phyloP scores from a whole-genome alignment of 2,329 filamentous ascomycete species.

The Coleophoma cylindrospora region DNA sequence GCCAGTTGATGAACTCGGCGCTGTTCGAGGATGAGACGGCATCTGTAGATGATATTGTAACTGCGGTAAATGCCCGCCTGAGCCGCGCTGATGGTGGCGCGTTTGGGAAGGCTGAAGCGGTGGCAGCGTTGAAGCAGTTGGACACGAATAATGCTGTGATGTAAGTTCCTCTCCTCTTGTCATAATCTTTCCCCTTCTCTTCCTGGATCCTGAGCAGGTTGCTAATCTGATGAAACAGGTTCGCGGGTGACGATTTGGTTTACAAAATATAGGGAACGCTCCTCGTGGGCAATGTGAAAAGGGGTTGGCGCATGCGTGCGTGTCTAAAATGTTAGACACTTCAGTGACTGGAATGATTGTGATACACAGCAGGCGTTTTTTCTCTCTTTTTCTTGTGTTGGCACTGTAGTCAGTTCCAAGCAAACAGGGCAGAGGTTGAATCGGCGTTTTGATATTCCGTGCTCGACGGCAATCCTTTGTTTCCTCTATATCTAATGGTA shows the following conservation, averaged over 20 bases:
- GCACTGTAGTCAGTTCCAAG: too few species aligned
- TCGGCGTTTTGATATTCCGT: too few species aligned
- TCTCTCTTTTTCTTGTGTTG: too few species aligned
- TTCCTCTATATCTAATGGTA: too few species aligned
- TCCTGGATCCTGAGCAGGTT: not conserved
- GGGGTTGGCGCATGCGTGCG: too few species aligned
- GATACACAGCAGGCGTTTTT: too few species aligned
- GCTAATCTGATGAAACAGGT: conserved; percentile 33
- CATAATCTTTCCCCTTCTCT: not conserved
- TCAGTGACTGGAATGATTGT: too few species aligned
- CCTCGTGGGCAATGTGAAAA: too few species aligned
- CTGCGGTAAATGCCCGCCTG: conserved; percentile 72
- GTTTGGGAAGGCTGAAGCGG: conserved; percentile 69
- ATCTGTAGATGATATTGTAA: conserved; percentile 67
- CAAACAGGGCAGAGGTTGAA: too few species aligned
- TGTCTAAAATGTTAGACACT: too few species aligned
- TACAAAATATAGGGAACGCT: conserved; percentile 57
- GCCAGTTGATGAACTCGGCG: conserved; percentile 73
- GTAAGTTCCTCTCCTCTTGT: conserved; percentile 48
- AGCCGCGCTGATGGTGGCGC: conserved; percentile 44
- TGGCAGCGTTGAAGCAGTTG: conserved; percentile 74
- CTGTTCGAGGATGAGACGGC: conserved; percentile 88
- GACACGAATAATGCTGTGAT: conserved; percentile 86
- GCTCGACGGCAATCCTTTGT: too few species aligned
- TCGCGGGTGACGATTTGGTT: conserved; percentile 57